Evolutionary conservation across 2,329 filamentous ascomycete species (phyloP).

Genomic region (Camptophora hylomeconis): DNA sequence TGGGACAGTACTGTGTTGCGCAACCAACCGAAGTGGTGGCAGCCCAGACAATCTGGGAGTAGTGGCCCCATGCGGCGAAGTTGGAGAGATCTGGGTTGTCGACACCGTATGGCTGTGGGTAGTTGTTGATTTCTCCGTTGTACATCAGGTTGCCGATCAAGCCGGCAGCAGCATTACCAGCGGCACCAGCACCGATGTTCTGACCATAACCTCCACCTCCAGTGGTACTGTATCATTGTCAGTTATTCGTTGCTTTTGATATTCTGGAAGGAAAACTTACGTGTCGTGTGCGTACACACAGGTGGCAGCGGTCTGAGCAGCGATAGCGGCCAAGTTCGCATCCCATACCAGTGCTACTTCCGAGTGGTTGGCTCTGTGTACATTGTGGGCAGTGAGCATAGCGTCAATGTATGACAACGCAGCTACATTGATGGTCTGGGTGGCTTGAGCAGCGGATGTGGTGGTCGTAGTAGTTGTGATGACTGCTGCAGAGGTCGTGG

Average conservation of each 20-base stretch:
- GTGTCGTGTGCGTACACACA: slow-evolving; percentile 66
- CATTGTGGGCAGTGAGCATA: slow-evolving; percentile 62
- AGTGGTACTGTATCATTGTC: slow-evolving; percentile 25
- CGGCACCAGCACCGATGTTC: slow-evolving; percentile 72
- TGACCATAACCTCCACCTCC: slow-evolving; percentile 63
- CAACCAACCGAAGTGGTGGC: slow-evolving; percentile 43
- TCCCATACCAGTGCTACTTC: slow-evolving; percentile 54
- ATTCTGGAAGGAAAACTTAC: slow-evolving; percentile 38
- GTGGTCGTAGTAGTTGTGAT: not conserved
- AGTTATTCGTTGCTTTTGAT: slow-evolving; percentile 1
- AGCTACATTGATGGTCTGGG: too few species aligned
- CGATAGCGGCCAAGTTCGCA: slow-evolving; percentile 47
- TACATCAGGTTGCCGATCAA: slow-evolving; percentile 78
- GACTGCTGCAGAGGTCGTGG: not conserved
- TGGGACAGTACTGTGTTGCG: too few species aligned
- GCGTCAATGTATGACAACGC: slow-evolving; percentile 13
- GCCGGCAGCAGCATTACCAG: too few species aligned
- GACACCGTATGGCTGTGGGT: slow-evolving; percentile 49
- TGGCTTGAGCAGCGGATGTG: slow-evolving; percentile 5
- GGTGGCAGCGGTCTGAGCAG: slow-evolving; percentile 46
- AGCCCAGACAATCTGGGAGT: slow-evolving; percentile 63
- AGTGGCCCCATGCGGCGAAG: slow-evolving; percentile 60
- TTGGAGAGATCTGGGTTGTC: slow-evolving; percentile 44
- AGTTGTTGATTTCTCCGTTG: slow-evolving; percentile 56
- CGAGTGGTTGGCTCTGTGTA: slow-evolving; percentile 73